phyloP scores from a whole-genome alignment of 257 asterid species.

The Schizonepeta tenuifolia region DNA sequence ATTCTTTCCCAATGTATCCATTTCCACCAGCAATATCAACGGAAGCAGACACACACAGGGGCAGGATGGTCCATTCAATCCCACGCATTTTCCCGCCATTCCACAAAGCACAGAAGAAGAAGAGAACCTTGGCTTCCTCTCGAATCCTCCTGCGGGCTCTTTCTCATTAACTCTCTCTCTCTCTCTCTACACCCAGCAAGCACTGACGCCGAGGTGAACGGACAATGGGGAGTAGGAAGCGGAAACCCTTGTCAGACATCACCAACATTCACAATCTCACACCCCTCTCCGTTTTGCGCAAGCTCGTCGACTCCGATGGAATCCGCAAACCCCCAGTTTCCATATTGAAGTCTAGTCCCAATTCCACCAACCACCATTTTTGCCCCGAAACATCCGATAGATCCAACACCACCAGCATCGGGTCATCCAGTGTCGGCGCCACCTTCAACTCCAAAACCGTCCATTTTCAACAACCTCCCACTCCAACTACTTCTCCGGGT shows the following conservation, averaged over 20 bases:
- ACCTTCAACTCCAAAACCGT: constrained; percentile 29
- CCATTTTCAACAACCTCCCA: constrained; percentile 41
- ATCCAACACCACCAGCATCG: constrained; percentile 63
- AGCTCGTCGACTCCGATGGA: constrained; percentile 42
- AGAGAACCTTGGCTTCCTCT: too few species aligned
- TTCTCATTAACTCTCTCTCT: background rate
- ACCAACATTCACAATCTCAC: constrained; percentile 44
- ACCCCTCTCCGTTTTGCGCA: constrained; percentile 51
- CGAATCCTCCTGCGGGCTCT: constrained; percentile 1
- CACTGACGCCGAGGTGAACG: constrained; percentile 1
- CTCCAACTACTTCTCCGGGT: constrained; percentile 37
- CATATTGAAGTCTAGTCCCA: constrained; percentile 38
- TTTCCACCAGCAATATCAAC: too few species aligned
- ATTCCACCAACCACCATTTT: constrained; percentile 34
- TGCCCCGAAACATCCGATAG: constrained; percentile 35
- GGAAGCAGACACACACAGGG: background rate
- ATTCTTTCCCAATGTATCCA: too few species aligned
- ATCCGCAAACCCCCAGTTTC: constrained; percentile 39
- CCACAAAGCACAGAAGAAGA: background rate
- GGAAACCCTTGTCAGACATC: constrained; percentile 56
- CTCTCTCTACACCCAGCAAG: background rate
- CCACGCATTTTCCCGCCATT: constrained; percentile 40
- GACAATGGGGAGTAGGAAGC: constrained; percentile 36
- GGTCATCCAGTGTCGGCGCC: constrained; percentile 44
- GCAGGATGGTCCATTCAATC: constrained; percentile 10